Conservation (phyloP, 164 flowering plant genomes). For the Aristolochia californica region DNA sequence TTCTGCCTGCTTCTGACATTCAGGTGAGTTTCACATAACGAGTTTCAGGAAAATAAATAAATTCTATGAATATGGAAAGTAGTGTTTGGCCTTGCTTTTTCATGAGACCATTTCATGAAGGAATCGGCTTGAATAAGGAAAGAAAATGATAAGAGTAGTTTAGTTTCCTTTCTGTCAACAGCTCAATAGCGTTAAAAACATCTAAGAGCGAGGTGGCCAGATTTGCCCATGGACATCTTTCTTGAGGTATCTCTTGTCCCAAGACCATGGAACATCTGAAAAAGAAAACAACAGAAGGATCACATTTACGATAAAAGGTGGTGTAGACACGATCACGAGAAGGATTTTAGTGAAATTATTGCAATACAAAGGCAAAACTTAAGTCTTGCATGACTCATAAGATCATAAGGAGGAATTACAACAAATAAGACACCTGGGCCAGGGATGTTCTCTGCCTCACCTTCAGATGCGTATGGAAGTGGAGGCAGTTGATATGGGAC, state of each 20-base stretch:
- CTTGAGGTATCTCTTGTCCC: conserved; percentile 71
- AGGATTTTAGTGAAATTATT: background rate
- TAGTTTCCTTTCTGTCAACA: background rate
- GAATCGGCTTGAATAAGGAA: background rate
- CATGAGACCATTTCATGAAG: too few relatives aligned
- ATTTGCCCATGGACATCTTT: conserved; percentile 84
- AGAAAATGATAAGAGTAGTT: background rate
- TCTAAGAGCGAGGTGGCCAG: conserved; percentile 62
- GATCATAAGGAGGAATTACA: background rate
- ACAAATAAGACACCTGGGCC: background rate
- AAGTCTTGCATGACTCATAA: too few relatives aligned
- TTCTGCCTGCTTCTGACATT: too few relatives aligned
- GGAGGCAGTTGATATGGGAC: conserved; percentile 94
- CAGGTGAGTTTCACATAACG: too few relatives aligned
- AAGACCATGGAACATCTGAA: conserved; percentile 96
- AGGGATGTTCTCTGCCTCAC: conserved; percentile 19
- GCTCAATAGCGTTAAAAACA: conserved; percentile 15
- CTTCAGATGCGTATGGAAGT: conserved; percentile 61
- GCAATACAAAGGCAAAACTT: background rate
- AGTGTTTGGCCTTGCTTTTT: too few relatives aligned
- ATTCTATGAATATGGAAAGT: too few relatives aligned
- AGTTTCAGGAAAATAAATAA: too few relatives aligned
- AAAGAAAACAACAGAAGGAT: background rate
- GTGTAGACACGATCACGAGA: background rate
- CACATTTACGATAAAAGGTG: background rate